Evolutionary conservation across 2,329 filamentous ascomycete genomes (phyloP).

Genomic region (Botrytis porri): DNA sequence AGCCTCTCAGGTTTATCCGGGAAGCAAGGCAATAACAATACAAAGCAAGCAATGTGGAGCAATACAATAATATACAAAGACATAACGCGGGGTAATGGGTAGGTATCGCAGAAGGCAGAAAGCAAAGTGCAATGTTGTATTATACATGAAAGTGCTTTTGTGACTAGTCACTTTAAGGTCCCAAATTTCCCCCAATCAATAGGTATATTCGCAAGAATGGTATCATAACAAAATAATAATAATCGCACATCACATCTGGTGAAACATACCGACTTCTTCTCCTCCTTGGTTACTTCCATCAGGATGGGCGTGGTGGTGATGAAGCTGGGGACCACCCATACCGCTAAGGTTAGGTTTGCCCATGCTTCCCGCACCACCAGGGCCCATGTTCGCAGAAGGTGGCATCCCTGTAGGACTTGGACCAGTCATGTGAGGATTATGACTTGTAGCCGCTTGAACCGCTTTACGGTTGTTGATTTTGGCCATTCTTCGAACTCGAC

Average conservation of each 20-base stretch:
- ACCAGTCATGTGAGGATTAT: conserved; percentile 61
- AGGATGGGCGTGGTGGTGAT: conserved; percentile 71
- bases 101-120: conserved; percentile 33
- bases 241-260: conserved; percentile 63
- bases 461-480: conserved; percentile 90
- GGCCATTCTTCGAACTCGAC: conserved; percentile 89
- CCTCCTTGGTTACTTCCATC: conserved; percentile 65
- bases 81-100: conserved; percentile 33
- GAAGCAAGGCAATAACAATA: conserved; percentile 29
- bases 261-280: conserved; percentile 93
- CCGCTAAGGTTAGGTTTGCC: conserved; percentile 63
- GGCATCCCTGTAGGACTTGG: conserved; percentile 65
- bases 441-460: conserved; percentile 54
- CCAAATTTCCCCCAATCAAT: conserved; percentile 26
- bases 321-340: conserved; percentile 60
- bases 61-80: conserved; percentile 34
- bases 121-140: conserved; percentile 39
- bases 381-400: conserved; percentile 59
- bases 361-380: conserved; percentile 53
- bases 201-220: conserved; percentile 35
- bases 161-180: conserved; percentile 25
- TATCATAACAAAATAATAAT: conserved; percentile 38
- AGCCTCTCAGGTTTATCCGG: conserved; percentile 37
- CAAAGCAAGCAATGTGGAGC: conserved; percentile 23
- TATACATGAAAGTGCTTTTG: conserved; percentile 38